Evolutionary conservation across 2,329 filamentous ascomycete species (phyloP).

Genomic region (Calonectria crousiana): DNA sequence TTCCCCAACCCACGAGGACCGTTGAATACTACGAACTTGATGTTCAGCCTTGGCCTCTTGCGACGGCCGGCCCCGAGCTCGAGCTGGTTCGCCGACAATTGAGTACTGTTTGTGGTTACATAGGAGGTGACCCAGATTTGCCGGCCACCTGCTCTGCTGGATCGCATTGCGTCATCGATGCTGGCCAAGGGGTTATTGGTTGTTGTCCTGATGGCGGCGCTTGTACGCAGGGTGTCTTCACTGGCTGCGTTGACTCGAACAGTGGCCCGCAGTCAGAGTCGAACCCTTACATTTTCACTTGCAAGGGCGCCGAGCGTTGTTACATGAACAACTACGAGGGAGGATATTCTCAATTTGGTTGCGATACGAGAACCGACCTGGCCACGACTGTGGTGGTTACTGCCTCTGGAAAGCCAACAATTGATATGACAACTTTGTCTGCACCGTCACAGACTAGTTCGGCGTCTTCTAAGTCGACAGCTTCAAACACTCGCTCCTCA

Average conservation of each 20-base stretch:
- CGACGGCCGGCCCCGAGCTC: slow-evolving; percentile 49
- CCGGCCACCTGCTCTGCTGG: slow-evolving; percentile 69
- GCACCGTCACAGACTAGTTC: slow-evolving; percentile 55
- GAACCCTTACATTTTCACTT: slow-evolving; percentile 70
- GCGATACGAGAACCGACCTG: slow-evolving; percentile 61
- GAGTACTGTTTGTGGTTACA: slow-evolving; percentile 70
- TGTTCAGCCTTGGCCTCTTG: slow-evolving; percentile 56
- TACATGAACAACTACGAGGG: slow-evolving; percentile 68
- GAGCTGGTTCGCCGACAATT: slow-evolving; percentile 56
- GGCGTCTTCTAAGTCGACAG: slow-evolving; percentile 45
- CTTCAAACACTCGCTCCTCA: not conserved
- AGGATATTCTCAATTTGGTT: slow-evolving; percentile 69
- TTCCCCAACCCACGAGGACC: slow-evolving; percentile 56
- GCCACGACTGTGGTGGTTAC: slow-evolving; percentile 62
- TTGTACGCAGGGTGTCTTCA: slow-evolving; percentile 69
- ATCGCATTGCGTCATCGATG: slow-evolving; percentile 69
- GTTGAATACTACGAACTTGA: slow-evolving; percentile 53
- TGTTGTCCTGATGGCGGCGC: slow-evolving; percentile 66
- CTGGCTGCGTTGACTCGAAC: slow-evolving; percentile 66
- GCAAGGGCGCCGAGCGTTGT: slow-evolving; percentile 63
- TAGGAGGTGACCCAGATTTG: slow-evolving; percentile 63
- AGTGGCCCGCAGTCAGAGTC: slow-evolving; percentile 62
- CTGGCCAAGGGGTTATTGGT: slow-evolving; percentile 62
- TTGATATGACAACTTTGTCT: slow-evolving; percentile 54
- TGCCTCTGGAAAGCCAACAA: slow-evolving; percentile 54